phyloP scores from a whole-genome alignment of 495 filamentous ascomycete genomes.

The Aspergillus conjunctus region DNA sequence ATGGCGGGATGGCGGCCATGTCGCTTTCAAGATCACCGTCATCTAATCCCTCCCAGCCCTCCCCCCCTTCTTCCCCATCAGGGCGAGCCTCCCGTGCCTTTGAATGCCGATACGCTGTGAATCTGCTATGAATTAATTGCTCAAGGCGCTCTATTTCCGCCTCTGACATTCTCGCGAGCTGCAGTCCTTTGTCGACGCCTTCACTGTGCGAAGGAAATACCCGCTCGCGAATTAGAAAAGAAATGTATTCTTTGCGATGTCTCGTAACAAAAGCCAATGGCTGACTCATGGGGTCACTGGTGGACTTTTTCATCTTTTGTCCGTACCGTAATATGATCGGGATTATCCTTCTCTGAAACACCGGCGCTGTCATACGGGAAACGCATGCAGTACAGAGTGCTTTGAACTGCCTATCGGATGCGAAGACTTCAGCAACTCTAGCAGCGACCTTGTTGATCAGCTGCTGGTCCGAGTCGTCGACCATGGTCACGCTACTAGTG shows the following conservation, averaged over 20 bases:
- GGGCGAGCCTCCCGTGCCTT: neutral
- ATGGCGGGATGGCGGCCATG: neutral
- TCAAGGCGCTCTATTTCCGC: neutral
- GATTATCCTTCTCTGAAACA: neutral
- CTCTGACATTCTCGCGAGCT: neutral
- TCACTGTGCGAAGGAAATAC: neutral
- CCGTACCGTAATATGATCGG: neutral
- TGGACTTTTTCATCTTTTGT: neutral
- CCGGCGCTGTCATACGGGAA: neutral
- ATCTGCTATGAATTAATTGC: neutral
- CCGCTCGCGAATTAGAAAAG: neutral
- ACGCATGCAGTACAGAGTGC: neutral
- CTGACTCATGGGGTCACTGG: neutral
- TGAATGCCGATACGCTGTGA: neutral
- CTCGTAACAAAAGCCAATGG: neutral
- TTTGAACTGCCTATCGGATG: neutral
- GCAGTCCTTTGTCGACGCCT: neutral
- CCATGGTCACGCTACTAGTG: neutral
- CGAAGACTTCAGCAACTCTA: neutral
- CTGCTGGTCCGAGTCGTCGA: neutral
- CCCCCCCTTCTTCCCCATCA: neutral
- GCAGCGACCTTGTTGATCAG: neutral
- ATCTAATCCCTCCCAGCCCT: neutral
- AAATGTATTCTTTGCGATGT: neutral
- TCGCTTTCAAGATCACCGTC: neutral